Percentiles rank a stretch among this genome's conserved stretches.
These are phyloP conservation scores for Ruellia speciosa DNA, from an alignment of 305 asterid genomes.

Conservation along the genomic window DNA sequence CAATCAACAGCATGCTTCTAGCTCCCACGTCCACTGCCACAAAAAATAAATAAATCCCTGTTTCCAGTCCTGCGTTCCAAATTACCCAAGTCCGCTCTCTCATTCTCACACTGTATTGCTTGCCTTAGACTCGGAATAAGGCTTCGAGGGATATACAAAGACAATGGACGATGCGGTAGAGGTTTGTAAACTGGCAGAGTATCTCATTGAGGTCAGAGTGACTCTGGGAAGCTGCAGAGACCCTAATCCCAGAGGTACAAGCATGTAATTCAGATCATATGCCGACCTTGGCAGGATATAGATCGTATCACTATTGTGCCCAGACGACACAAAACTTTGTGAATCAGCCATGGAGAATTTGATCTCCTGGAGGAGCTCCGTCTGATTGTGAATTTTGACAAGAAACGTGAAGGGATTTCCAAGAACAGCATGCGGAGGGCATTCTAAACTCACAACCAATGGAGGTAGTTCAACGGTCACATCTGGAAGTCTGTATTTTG, in stretches of 20 bases:
- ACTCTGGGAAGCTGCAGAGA: slow-evolving; percentile 77
- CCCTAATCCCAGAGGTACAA: slow-evolving; percentile 78
- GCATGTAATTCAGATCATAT: slow-evolving; percentile 51
- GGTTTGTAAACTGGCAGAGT: slow-evolving; percentile 69
- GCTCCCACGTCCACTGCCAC: no score
- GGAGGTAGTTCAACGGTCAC: slow-evolving; percentile 71
- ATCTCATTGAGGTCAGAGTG: slow-evolving; percentile 56
- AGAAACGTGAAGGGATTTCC: slow-evolving; percentile 62
- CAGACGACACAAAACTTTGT: slow-evolving; percentile 72
- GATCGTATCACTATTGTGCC: slow-evolving; percentile 73
- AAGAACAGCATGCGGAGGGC: slow-evolving; percentile 78
- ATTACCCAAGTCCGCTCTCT: no score
- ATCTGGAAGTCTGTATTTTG: slow-evolving; percentile 66
- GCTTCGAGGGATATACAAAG: slow-evolving; percentile 77
- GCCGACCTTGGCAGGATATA: slow-evolving; percentile 64
- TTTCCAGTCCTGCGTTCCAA: no score
- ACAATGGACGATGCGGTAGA: slow-evolving; percentile 54
- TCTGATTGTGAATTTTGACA: slow-evolving; percentile 51
- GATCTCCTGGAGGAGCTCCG: slow-evolving; percentile 78
- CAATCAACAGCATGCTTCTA: no score
- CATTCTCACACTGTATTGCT: no score
- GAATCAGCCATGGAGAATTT: slow-evolving; percentile 75
- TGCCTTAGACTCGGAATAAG: slow-evolving; percentile 20
- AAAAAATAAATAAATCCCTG: no score
- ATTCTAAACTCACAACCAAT: slow-evolving; percentile 53